Conservation (phyloP, 805 yeast genomes). For the Candida sakaeoensis region DNA sequence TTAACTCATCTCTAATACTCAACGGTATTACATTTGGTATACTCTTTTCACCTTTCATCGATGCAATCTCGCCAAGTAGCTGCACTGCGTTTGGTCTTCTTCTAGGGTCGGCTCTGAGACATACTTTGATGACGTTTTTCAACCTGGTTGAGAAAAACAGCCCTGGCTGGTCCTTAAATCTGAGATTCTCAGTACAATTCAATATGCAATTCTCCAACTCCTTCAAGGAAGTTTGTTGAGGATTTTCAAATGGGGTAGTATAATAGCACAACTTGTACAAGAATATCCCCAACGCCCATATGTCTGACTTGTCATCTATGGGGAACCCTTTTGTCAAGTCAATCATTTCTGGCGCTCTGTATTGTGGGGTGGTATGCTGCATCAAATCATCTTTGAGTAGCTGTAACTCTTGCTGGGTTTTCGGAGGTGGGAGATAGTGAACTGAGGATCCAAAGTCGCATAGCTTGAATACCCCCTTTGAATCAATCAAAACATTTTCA, state of each 20-base stretch:
- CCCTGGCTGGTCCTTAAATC: constrained; percentile 44
- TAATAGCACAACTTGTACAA: constrained; percentile 75
- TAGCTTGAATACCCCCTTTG: constrained; percentile 56
- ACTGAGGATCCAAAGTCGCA: constrained; percentile 85
- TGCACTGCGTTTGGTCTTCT: constrained; percentile 74
- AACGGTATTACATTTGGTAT: constrained; percentile 40
- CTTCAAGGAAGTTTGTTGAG: constrained; percentile 29
- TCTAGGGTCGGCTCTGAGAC: constrained; percentile 63
- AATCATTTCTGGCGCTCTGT: constrained; percentile 81
- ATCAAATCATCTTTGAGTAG: constrained; percentile 63
- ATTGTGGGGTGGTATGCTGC: constrained; percentile 82
- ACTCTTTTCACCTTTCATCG: constrained; percentile 48
- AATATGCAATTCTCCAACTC: constrained; percentile 59
- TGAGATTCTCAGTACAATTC: constrained; percentile 47
- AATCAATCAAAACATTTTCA: constrained; percentile 70
- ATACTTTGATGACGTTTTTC: constrained; percentile 58
- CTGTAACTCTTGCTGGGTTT: constrained; percentile 55
- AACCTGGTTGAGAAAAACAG: constrained; percentile 54
- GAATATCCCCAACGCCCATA: constrained; percentile 83
- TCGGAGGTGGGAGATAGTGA: constrained; percentile 59
- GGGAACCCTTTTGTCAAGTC: constrained; percentile 66
- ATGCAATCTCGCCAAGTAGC: constrained; percentile 62
- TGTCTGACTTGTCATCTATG: constrained; percentile 77
- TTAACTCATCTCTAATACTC: constrained; percentile 24
- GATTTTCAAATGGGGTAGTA: constrained; percentile 75